Percentiles rank a stretch among this genome's conserved stretches.
These are phyloP conservation scores for Ogataea ramenticola DNA, from an alignment of 805 yeast species.

Conservation along the genomic window DNA sequence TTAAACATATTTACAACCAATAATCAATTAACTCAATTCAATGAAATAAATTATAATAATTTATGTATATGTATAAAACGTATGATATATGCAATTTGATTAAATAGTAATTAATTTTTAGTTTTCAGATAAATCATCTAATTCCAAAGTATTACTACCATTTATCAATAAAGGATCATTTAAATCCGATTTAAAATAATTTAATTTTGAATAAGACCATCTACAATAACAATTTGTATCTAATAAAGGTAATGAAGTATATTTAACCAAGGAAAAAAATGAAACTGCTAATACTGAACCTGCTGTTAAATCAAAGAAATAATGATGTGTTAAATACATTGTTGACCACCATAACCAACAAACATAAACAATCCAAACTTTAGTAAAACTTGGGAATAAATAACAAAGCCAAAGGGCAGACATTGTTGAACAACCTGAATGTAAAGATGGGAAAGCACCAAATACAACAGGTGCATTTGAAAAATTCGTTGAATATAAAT, in stretches of 20 bases:
- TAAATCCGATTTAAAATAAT: slow-evolving; percentile 23
- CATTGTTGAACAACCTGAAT: slow-evolving; percentile 88
- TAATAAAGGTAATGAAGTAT: slow-evolving; percentile 54
- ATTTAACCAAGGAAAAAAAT: slow-evolving; percentile 64
- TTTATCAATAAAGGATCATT: slow-evolving; percentile 25
- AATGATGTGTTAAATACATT: slow-evolving; percentile 96
- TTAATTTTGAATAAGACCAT: slow-evolving; percentile 52
- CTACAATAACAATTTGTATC: slow-evolving; percentile 52
- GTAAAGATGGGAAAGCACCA: slow-evolving; percentile 71
- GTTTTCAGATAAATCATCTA: no score
- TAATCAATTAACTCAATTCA: no score
- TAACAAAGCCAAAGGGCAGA: slow-evolving; percentile 79
- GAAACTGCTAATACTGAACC: slow-evolving; percentile 73
- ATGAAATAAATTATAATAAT: no score
- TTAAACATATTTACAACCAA: no score
- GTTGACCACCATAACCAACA: slow-evolving; percentile 97
- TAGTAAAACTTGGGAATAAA: slow-evolving; percentile 63
- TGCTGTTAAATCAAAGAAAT: slow-evolving; percentile 83
- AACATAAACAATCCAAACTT: slow-evolving; percentile 67
- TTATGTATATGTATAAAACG: no score
- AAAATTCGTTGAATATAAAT: slow-evolving; percentile 75
- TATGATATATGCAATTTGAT: no score
- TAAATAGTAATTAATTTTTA: no score
- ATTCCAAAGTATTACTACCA: background rate
- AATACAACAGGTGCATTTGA: slow-evolving; percentile 82